Evolutionary conservation across 768 basidiomycete genomes (phyloP).

Genomic region (Hericium alpestre): DNA sequence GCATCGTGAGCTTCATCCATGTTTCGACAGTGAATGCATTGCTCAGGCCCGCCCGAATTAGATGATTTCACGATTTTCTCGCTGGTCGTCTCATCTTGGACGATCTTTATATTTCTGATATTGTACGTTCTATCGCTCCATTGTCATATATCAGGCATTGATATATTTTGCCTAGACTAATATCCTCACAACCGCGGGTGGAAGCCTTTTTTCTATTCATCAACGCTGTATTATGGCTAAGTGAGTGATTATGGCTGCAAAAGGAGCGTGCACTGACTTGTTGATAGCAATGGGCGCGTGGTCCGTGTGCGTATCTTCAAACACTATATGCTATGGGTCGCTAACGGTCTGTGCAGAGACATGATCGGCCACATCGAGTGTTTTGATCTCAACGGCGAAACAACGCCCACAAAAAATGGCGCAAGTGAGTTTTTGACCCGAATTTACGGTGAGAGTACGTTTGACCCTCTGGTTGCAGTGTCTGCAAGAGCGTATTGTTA

Average conservation of each 20-base stretch:
- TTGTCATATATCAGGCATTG: background rate
- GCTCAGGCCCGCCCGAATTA: conserved; percentile 3
- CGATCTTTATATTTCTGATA: conserved; percentile 11
- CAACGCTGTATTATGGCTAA: conserved; percentile 11
- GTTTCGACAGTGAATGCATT: background rate
- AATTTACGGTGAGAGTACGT: background rate
- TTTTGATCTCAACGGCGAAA: conserved; percentile 6
- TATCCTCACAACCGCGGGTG: conserved; percentile 5
- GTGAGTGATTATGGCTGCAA: conserved; percentile 1
- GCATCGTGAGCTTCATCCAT: conserved; percentile 35
- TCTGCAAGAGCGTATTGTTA: conserved; percentile 14
- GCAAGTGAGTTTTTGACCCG: conserved; percentile 2
- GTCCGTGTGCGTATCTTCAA: conserved; percentile 6
- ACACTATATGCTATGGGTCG: background rate
- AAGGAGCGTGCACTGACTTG: background rate
- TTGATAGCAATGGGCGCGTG: conserved; percentile 11
- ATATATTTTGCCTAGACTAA: conserved; percentile 1
- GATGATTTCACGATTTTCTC: conserved; percentile 13
- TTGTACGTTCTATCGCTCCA: conserved; percentile 3
- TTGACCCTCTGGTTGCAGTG: background rate
- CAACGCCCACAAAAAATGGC: conserved; percentile 7
- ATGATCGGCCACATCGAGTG: conserved; percentile 8
- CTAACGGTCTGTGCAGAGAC: conserved; percentile 5
- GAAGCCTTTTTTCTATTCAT: conserved; percentile 11
- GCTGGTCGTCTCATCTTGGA: conserved; percentile 11